Evolutionary conservation across 331 rosid genomes (phyloP), one percentile per base, ranked within the genome.

Genomic region (Ulmus americana): DNA sequence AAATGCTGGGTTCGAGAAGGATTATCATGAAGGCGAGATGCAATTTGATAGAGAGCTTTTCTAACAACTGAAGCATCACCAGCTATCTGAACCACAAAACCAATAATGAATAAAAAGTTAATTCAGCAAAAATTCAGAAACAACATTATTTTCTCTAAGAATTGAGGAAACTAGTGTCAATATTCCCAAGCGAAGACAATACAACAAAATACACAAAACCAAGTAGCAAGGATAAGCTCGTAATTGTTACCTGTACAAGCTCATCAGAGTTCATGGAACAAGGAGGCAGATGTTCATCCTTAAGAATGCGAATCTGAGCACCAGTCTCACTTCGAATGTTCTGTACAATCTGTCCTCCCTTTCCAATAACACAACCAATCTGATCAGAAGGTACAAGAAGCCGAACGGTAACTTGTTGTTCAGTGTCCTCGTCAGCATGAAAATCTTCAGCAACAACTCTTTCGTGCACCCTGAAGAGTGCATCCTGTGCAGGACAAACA

Each of bases 361-460:
- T 94, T 42, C 99, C 99, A 62, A 94, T 88, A 44, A 94, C 70
- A 57, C 96, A 90, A 50, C 99, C 97, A 66, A 94, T 90, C 86
- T 94, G 99, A 80, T 94, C 99, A 51, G 99, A 90, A 8, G 97
- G 97, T 12, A 94, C 97, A 45, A 94, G 89, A 57, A 94, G 84
- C 84, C 85, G 77, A 42, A 91, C 97, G 20, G 71, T 83, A 10
- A 90, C 97, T 62, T 94, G 95, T 8, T 68, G 87, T 4, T 85
- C 97, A 6, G 59, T 77, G 2, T 90, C 95, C 71, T 84, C 85
- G 13, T 87, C 99, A 18, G 70, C 83, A 46, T 87, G 88, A 18
- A 81, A 64, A 53, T 90, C 96, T 59, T 90, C 99, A 49, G 99
- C 97, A 69, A 85, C 82, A 69, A 94, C 97, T 76, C 97, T 85